Conservation (phyloP, 352 stramenopile genomes). For the Pythium dissotocum region DNA sequence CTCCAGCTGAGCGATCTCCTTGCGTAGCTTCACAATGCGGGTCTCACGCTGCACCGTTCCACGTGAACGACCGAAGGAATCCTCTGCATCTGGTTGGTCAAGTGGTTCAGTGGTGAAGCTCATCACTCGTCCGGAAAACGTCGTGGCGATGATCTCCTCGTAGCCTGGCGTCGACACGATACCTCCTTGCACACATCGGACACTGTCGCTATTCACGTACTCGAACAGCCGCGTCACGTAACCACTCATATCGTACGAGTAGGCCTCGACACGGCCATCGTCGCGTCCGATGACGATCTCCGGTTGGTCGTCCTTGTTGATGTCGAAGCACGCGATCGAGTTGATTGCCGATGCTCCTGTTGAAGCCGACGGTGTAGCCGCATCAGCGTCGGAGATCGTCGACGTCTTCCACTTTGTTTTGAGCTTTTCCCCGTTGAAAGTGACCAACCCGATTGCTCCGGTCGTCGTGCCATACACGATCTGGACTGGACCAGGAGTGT, state of each 20-base stretch:
- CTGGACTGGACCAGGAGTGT: slow-evolving; percentile 30
- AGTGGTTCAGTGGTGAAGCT: slow-evolving; percentile 85
- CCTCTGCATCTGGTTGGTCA: slow-evolving; percentile 67
- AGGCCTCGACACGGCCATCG: slow-evolving; percentile 80
- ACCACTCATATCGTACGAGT: slow-evolving; percentile 50
- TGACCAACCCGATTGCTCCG: slow-evolving; percentile 57
- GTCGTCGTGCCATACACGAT: slow-evolving; percentile 72
- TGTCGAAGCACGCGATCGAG: slow-evolving; percentile 74
- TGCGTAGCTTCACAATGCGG: slow-evolving; percentile 79
- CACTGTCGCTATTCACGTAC: slow-evolving; percentile 66
- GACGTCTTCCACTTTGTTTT: slow-evolving; percentile 50
- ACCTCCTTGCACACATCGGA: slow-evolving; percentile 73
- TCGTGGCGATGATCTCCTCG: slow-evolving; percentile 75
- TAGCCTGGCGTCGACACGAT: slow-evolving; percentile 70
- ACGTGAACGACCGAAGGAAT: slow-evolving; percentile 75
- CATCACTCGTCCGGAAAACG: slow-evolving; percentile 77
- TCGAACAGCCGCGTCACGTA: slow-evolving; percentile 70
- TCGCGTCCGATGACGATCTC: slow-evolving; percentile 82
- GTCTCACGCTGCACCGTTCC: slow-evolving; percentile 76
- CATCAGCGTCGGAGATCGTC: slow-evolving; percentile 11
- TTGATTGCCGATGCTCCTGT: slow-evolving; percentile 52
- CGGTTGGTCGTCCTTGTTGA: slow-evolving; percentile 76
- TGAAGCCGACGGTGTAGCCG: slow-evolving; percentile 13
- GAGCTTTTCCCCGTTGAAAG: slow-evolving; percentile 74
- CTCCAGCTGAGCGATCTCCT: slow-evolving; percentile 67